Conservation (phyloP, 2,329 filamentous ascomycete genomes). For the Colletotrichum somersetense region DNA sequence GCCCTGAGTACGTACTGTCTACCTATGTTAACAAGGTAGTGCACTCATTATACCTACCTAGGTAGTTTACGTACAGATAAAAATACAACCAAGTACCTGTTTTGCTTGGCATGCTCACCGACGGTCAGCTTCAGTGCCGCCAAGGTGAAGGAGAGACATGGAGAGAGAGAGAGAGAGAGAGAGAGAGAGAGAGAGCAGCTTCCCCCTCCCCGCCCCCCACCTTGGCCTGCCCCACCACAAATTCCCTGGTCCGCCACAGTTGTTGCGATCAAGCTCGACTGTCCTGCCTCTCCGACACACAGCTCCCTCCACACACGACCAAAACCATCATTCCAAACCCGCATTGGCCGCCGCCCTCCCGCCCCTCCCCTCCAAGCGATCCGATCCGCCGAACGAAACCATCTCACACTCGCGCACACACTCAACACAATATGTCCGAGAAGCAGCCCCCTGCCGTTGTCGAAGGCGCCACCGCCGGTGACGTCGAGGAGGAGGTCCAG, state of each 20-base stretch:
- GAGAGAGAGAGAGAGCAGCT: neutral
- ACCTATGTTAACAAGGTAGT: too few species aligned
- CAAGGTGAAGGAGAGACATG: too few species aligned
- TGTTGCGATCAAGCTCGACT: neutral
- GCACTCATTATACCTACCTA: too few species aligned
- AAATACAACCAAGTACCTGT: too few species aligned
- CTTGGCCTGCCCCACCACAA: slow-evolving; percentile 31
- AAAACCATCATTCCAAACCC: neutral
- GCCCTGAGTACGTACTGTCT: too few species aligned
- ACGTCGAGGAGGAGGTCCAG: slow-evolving; percentile 68
- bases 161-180: neutral
- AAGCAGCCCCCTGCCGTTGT: slow-evolving; percentile 63
- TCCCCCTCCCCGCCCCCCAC: slow-evolving; percentile 35
- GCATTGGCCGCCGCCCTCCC: neutral
- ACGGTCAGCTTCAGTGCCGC: neutral
- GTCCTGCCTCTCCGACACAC: slow-evolving; percentile 4
- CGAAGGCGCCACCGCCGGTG: slow-evolving; percentile 54
- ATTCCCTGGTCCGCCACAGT: slow-evolving; percentile 18
- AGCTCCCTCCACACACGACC: neutral
- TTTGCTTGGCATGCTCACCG: slow-evolving; percentile 17
- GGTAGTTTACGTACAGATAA: too few species aligned
- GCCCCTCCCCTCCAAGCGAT: neutral
- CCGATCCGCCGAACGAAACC: neutral
- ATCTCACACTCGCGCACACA: neutral
- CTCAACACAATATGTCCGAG: slow-evolving; percentile 64